Evolutionary conservation across 805 yeast species (phyloP), one percentile per base, ranked within the genome.

Genomic region (Lachancea fermentati): DNA sequence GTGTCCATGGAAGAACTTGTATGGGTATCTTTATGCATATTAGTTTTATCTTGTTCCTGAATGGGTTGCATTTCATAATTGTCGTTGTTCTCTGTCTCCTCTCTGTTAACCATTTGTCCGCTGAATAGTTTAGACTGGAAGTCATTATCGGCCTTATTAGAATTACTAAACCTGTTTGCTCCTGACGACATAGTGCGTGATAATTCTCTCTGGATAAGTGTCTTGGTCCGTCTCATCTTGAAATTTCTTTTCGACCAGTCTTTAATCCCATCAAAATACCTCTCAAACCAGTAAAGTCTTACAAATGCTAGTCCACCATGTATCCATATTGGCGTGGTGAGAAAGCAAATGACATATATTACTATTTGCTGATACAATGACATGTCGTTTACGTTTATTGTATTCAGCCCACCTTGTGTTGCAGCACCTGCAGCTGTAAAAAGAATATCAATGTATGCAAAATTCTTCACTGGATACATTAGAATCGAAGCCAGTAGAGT

Each of bases 321-420:
- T 39, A 94, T 85, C 56, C 82, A 81, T 15, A 93, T 85, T 1
- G 97, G 97, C 0, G 95, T 88, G 3, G 94, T 75, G 15, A 87
- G 50, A 47, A 78, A 68, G 19, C 89, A 65, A 2, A 78, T 44
- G 9, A 85, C 48, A 56, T 81, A 86, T 2, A 91, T 61, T 7
- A 74, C 68, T 12, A 88, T 73, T 57, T 91, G 97, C 61, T 93
- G 98, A 64, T 81, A 91, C 33, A 84, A 58, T 0, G 71, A 63
- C 42, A 89, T 49, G 0, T 67, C 62, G 57, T 86, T 86, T 29
- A 81, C 48, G 51, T 87, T 77, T 17, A 85, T 68, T 0, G 96
- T 82, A 57, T 87, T 88, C 41, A 93, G 65, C 1, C 99, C 99
- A 0, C 96, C 95, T 57, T 91, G 96, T 1, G 97, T 87, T 1